Percentiles rank a stretch among this genome's conserved stretches.
phyloP scores from a whole-genome alignment of 306 rosid genomes.

The Castanospermum australe region DNA sequence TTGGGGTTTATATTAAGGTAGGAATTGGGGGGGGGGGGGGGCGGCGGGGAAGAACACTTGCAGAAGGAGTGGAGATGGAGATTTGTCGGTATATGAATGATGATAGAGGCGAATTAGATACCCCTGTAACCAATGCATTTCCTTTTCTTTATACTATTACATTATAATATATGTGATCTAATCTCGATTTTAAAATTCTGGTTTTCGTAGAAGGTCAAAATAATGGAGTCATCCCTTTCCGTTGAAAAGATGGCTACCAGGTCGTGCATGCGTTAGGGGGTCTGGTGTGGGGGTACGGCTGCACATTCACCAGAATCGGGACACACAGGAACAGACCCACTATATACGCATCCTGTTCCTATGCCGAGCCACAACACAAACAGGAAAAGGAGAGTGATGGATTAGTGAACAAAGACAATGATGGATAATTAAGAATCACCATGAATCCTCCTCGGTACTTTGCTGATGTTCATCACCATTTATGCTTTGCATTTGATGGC shows the following conservation, averaged over 20 bases:
- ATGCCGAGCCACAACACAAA: not conserved
- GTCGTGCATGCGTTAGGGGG: not conserved
- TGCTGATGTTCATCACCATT: not conserved
- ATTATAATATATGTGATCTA: not conserved
- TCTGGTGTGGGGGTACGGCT: not conserved
- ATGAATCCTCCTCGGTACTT: not conserved
- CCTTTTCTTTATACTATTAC: not conserved
- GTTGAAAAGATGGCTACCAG: not conserved
- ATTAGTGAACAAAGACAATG: not conserved
- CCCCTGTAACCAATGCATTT: not conserved
- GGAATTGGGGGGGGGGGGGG: constrained; percentile 19
- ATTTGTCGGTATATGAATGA: constrained; percentile 47
- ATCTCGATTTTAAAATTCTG: not conserved
- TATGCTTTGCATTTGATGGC: not conserved
- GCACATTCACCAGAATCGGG: not conserved
- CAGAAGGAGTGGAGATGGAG: not conserved
- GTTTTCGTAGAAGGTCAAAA: not conserved
- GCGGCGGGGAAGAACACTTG: too few species aligned
- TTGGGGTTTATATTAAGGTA: constrained; percentile 9
- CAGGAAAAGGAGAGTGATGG: not conserved
- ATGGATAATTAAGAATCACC: not conserved
- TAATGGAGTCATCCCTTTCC: not conserved
- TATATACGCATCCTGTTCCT: not conserved
- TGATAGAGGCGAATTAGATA: constrained; percentile 39
- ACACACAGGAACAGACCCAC: not conserved